These are phyloP conservation scores for Lactarius sanguifluus DNA, from an alignment of 768 basidiomycete species.

Conservation along the genomic window DNA sequence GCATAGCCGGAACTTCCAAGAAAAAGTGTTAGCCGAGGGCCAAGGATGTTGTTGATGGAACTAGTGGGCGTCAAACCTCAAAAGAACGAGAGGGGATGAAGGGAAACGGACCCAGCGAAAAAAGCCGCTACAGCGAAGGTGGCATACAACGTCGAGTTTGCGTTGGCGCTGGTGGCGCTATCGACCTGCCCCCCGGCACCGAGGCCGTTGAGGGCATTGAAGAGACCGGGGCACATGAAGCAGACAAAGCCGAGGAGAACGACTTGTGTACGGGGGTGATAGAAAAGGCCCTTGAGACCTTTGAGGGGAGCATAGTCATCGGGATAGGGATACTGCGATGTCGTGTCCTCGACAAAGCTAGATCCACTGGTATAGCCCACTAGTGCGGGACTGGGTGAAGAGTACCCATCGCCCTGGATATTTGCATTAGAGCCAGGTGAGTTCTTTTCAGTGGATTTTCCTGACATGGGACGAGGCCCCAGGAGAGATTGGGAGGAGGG, in stretches of 20 bases:
- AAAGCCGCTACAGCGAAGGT: constrained; percentile 62
- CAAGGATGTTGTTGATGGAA: constrained; percentile 78
- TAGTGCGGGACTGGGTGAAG: neutral
- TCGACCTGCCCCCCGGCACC: constrained; percentile 79
- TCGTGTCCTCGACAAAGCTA: constrained; percentile 13
- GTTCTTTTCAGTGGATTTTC: constrained; percentile 15
- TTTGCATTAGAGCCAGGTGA: neutral
- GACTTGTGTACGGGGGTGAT: constrained; percentile 58
- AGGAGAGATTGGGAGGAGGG: neutral
- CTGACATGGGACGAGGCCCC: constrained; percentile 24
- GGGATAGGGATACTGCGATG: constrained; percentile 8
- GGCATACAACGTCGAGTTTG: constrained; percentile 66
- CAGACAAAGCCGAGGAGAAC: constrained; percentile 69
- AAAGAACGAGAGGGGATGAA: neutral
- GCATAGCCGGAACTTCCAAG: constrained; percentile 76
- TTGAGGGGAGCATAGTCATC: constrained; percentile 47
- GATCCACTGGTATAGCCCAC: constrained; percentile 2
- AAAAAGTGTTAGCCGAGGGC: constrained; percentile 69
- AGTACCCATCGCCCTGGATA: neutral
- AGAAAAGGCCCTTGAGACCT: constrained; percentile 57
- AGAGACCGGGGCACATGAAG: constrained; percentile 60
- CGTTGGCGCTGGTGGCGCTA: constrained; percentile 62
- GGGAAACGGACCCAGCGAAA: constrained; percentile 61
- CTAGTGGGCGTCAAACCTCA: constrained; percentile 38
- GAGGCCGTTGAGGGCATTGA: constrained; percentile 77